Conservation (phyloP, 2,329 filamentous ascomycete species). For the Nectriaceae sp. region DNA sequence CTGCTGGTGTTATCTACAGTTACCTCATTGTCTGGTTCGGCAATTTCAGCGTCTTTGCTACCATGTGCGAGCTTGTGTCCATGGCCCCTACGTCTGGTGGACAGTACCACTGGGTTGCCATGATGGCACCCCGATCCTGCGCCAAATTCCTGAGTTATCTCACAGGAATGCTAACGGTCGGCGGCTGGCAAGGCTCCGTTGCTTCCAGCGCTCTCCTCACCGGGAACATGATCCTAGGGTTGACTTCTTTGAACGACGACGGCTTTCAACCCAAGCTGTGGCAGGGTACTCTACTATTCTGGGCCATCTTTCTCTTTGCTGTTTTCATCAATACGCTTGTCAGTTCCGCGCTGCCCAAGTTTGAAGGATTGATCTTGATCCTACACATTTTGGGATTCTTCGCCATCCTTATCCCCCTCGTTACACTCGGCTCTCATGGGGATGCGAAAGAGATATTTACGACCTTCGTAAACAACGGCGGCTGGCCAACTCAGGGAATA, state of each 20-base stretch:
- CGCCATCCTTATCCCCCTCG: constrained; percentile 33
- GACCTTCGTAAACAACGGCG: constrained; percentile 45
- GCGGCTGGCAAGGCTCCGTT: constrained; percentile 44
- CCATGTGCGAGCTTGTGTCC: constrained; percentile 43
- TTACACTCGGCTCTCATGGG: constrained; percentile 34
- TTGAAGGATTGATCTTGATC: constrained; percentile 52
- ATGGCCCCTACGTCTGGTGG: constrained; percentile 55
- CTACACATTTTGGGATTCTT: constrained; percentile 46
- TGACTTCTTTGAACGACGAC: constrained; percentile 33
- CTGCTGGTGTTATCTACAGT: constrained; percentile 54
- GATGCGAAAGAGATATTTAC: constrained; percentile 42
- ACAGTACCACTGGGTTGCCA: constrained; percentile 63
- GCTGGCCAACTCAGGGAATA: constrained; percentile 44
- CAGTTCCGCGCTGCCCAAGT: constrained; percentile 45
- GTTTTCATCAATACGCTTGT: constrained; percentile 53
- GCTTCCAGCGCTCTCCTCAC: constrained; percentile 42
- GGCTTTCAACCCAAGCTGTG: constrained; percentile 42
- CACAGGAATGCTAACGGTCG: constrained; percentile 49
- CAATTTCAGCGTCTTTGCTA: constrained; percentile 44
- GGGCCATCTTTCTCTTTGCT: constrained; percentile 46
- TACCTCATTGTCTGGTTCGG: constrained; percentile 51
- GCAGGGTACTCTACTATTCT: constrained; percentile 52
- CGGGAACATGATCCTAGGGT: constrained; percentile 46
- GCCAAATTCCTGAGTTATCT: constrained; percentile 58
- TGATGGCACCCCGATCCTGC: constrained; percentile 47